A percentile compares a stretch with the other conserved stretches of the same genome.
phyloP scores from a whole-genome alignment of 495 filamentous ascomycete species.

The Trichoderma virens region DNA sequence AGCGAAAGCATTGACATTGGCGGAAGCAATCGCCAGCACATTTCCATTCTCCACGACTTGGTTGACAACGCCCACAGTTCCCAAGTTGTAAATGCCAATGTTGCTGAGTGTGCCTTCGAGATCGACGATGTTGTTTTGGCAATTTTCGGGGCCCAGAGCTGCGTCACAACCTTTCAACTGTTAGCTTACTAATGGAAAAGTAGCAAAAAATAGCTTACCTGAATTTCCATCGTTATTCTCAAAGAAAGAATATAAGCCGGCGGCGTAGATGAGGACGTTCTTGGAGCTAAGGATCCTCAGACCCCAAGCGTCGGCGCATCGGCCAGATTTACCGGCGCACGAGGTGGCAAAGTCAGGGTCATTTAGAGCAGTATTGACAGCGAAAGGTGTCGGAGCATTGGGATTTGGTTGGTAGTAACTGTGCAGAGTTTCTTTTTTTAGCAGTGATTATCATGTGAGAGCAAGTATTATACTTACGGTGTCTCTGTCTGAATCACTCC shows the following conservation, averaged over 20 bases:
- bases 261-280: conserved; percentile 56
- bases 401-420: conserved; percentile 54
- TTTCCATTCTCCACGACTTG: background rate
- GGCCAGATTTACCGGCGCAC: conserved; percentile 40
- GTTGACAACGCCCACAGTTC: background rate
- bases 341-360: conserved; percentile 58
- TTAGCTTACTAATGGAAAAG: background rate
- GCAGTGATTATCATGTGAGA: background rate
- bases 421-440: background rate
- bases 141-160: conserved; percentile 57
- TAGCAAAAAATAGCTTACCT: background rate
- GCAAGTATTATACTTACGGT: conserved; percentile 36
- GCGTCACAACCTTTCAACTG: background rate
- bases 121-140: conserved; percentile 82
- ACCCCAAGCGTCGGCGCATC: conserved; percentile 45
- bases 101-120: conserved; percentile 52
- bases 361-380: conserved; percentile 45
- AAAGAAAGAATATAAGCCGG: conserved; percentile 57
- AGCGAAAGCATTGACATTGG: background rate
- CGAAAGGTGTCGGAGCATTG: conserved; percentile 57
- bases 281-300: conserved; percentile 44
- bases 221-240: conserved; percentile 38
- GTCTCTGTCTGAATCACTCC: conserved; percentile 78
- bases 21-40: background rate
- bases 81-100: conserved; percentile 59